Evolutionary conservation across 345 rosid species (phyloP).

Genomic region (Passiflora organensis): DNA sequence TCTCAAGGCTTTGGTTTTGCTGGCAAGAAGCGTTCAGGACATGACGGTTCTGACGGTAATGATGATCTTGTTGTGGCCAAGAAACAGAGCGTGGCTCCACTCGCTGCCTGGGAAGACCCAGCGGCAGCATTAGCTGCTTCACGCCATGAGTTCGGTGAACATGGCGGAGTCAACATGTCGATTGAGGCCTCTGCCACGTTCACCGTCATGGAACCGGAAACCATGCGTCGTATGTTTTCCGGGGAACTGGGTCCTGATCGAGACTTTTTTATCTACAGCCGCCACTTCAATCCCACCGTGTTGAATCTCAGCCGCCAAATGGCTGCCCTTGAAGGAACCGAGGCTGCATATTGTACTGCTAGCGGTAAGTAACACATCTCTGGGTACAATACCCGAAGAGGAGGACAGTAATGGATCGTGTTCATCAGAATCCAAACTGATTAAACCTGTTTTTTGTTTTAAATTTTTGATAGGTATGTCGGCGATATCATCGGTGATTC

Average conservation of each 20-base stretch:
- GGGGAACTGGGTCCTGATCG: slow-evolving; percentile 97
- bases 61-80: slow-evolving; percentile 31
- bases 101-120: slow-evolving; percentile 52
- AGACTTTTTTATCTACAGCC: slow-evolving; percentile 91
- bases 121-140: slow-evolving; percentile 66
- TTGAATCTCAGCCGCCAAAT: slow-evolving; percentile 88
- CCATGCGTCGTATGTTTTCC: slow-evolving; percentile 84
- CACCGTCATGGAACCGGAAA: slow-evolving; percentile 97
- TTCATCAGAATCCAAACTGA: too few species aligned
- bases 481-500: slow-evolving; percentile 81
- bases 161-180: slow-evolving; percentile 98
- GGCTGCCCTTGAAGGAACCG: slow-evolving; percentile 97
- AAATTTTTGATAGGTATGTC: slow-evolving; percentile 60
- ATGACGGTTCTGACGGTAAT: slow-evolving; percentile 36
- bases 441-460: too few species aligned
- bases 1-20: slow-evolving; percentile 26
- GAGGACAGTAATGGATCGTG: too few species aligned
- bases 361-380: slow-evolving; percentile 74
- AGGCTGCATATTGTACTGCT: slow-evolving; percentile 96
- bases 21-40: slow-evolving; percentile 48
- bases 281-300: slow-evolving; percentile 97
- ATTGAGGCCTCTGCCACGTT: slow-evolving; percentile 98
- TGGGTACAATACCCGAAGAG: too few species aligned
- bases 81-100: slow-evolving; percentile 40
- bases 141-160: slow-evolving; percentile 94